Conservation (phyloP, 441 rosid genomes). For the Pelargonium citronellum region DNA sequence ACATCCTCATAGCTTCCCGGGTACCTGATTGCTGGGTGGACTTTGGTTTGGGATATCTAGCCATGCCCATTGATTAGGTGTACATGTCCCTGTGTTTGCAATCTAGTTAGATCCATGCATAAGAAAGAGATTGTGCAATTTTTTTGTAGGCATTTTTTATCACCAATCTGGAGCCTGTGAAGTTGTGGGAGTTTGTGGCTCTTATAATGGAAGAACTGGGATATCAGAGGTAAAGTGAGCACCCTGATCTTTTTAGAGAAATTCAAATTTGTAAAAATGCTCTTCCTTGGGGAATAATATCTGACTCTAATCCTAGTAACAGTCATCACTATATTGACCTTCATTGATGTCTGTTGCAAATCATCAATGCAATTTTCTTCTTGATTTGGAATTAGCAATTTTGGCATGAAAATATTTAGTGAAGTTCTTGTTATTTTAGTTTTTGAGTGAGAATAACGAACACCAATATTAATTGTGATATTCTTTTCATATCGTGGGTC, state of each 20-base stretch:
- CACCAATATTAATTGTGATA: no score
- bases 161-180: constrained; percentile 69
- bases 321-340: background rate
- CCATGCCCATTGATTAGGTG: background rate
- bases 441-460: background rate
- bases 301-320: background rate
- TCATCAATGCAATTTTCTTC: background rate
- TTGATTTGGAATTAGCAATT: background rate
- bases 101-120: background rate
- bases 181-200: constrained; percentile 72
- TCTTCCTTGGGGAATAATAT: background rate
- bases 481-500: no score
- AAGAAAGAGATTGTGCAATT: constrained; percentile 5
- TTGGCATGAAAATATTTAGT: background rate
- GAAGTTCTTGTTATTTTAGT: background rate
- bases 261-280: constrained; percentile 6
- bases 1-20: background rate
- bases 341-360: background rate
- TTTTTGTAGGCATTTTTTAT: constrained; percentile 76
- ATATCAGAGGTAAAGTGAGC: constrained; percentile 60
- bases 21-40: constrained; percentile 3
- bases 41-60: background rate
- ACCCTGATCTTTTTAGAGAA: constrained; percentile 14
- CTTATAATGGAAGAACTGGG: constrained; percentile 62
- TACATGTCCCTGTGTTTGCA: background rate